A percentile compares a stretch with the other conserved stretches of the same genome.
Conservation (phyloP, 2,329 filamentous ascomycete genomes). For the Lachnellula cervina region DNA sequence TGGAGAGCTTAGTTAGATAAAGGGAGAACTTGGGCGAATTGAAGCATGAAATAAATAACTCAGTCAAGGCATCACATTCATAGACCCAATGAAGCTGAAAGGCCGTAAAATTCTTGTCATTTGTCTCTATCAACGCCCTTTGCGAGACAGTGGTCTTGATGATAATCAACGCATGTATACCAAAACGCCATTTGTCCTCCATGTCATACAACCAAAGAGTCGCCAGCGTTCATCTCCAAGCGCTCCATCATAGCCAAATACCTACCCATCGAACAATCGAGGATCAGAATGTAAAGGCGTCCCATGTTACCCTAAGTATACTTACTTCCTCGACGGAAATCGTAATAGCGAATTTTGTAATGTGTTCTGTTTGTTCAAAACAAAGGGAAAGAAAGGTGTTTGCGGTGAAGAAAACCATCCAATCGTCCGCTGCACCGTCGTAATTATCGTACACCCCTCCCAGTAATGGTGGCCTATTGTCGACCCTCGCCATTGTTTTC, state of each 20-base stretch:
- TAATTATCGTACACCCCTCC: slow-evolving; percentile 4
- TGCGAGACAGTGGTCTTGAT: not conserved
- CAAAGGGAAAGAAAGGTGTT: not conserved
- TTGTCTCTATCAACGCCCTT: not conserved
- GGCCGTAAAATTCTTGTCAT: not conserved
- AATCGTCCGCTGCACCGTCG: not conserved
- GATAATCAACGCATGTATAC: not conserved
- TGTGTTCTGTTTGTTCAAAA: not conserved
- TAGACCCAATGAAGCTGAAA: not conserved
- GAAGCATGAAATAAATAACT: not conserved
- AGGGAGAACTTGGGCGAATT: not conserved
- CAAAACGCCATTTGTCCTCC: not conserved
- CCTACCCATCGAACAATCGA: not conserved
- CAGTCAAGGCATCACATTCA: not conserved
- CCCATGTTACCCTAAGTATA: not conserved
- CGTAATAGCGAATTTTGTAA: not conserved
- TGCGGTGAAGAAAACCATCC: not conserved
- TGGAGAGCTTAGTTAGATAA: slow-evolving; percentile 50
- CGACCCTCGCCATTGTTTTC: slow-evolving; percentile 15
- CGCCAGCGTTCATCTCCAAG: not conserved
- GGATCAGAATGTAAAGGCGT: not conserved
- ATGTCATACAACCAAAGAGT: not conserved
- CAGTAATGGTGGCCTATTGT: not conserved
- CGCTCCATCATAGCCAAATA: not conserved
- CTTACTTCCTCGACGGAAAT: not conserved